Percentiles rank a stretch among this genome's conserved stretches.
Evolutionary conservation across 2,329 filamentous ascomycete species (phyloP).

Genomic region (Hymenoscyphus occultus): DNA sequence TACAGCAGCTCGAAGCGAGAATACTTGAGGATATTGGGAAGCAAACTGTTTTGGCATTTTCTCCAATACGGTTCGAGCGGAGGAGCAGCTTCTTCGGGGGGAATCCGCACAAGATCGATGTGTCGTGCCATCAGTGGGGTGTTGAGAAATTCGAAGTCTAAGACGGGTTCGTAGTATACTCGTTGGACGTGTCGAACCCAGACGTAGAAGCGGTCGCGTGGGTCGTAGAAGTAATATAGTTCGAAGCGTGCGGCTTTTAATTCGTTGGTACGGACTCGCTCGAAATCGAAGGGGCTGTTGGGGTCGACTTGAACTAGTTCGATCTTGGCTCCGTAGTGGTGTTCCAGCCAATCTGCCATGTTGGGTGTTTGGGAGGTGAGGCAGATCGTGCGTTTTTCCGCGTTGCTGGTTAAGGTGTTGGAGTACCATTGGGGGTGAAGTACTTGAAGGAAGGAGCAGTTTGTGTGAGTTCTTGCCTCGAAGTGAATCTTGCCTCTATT

Average conservation of each 20-base stretch:
- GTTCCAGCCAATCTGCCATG: neutral
- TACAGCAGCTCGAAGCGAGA: neutral
- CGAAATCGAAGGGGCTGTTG: neutral
- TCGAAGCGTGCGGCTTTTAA: neutral
- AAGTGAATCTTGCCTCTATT: too few relatives aligned
- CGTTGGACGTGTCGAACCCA: neutral
- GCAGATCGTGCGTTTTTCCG: neutral
- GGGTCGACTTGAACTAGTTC: neutral
- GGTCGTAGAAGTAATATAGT: neutral
- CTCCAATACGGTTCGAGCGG: neutral
- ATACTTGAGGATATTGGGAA: neutral
- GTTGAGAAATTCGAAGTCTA: neutral
- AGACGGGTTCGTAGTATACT: neutral
- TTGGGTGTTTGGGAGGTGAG: neutral
- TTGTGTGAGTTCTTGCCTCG: too few relatives aligned
- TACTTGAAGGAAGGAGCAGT: too few relatives aligned
- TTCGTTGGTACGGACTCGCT: neutral
- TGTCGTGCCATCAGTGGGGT: neutral
- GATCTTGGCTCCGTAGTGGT: neutral
- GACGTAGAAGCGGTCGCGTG: neutral
- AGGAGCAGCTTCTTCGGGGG: neutral
- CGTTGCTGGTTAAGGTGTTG: neutral
- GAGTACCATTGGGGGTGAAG: too few relatives aligned
- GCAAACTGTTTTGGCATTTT: neutral
- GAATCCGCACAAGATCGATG: neutral